Percentiles rank a stretch among this genome's conserved stretches.
These are phyloP conservation scores for Carnegiea gigantea DNA, from an alignment of 179 eudicot species.

Conservation along the genomic window DNA sequence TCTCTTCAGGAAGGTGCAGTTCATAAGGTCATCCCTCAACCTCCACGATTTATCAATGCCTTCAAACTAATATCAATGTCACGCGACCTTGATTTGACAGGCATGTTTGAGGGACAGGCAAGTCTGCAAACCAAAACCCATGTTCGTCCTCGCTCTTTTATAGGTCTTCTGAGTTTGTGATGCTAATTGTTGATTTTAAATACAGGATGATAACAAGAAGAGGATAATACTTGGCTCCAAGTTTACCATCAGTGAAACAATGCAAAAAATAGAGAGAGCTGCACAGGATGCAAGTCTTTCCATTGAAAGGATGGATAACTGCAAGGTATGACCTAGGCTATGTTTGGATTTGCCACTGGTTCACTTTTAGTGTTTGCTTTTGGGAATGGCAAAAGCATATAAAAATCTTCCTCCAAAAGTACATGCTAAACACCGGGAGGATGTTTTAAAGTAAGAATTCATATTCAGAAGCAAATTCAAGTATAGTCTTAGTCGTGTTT, in stretches of 20 bases:
- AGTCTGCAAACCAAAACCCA: slow-evolving; percentile 1
- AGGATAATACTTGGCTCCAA: slow-evolving; percentile 50
- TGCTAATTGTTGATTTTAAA: background rate
- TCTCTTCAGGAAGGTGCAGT: slow-evolving; percentile 24
- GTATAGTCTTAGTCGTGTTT: too few relatives aligned
- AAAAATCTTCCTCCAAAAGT: background rate
- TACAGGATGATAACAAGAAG: slow-evolving; percentile 43
- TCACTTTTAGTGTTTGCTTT: too few relatives aligned
- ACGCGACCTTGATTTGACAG: slow-evolving; percentile 50
- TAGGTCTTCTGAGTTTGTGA: background rate
- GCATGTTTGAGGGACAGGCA: slow-evolving; percentile 54
- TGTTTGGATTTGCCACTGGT: background rate
- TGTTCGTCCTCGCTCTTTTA: background rate
- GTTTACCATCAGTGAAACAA: slow-evolving; percentile 43
- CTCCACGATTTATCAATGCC: slow-evolving; percentile 55
- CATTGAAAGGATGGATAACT: slow-evolving; percentile 45
- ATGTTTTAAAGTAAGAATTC: too few relatives aligned
- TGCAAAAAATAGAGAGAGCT: slow-evolving; percentile 58
- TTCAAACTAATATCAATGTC: slow-evolving; percentile 67
- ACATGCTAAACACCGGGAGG: background rate
- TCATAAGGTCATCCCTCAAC: slow-evolving; percentile 17
- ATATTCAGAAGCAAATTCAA: too few relatives aligned
- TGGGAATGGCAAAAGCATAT: too few relatives aligned
- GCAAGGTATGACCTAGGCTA: slow-evolving; percentile 37
- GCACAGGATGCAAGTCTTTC: slow-evolving; percentile 47